Evolutionary conservation across 2,329 filamentous ascomycete genomes (phyloP), one percentile per base, ranked within the genome.

Genomic region (Decorospora gaudefroyi): DNA sequence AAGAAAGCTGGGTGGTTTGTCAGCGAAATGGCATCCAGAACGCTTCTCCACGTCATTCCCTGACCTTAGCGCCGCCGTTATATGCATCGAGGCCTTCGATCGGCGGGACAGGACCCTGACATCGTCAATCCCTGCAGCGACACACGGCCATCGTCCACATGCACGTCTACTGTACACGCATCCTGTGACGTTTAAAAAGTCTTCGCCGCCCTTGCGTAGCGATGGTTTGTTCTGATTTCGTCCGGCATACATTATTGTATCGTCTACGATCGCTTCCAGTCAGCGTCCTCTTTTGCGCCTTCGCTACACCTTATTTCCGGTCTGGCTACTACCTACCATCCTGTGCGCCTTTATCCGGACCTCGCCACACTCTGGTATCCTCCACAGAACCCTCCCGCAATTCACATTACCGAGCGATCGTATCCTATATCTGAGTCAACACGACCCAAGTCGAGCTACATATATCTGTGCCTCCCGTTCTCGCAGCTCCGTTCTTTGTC

Each of bases 61-160:
- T 60, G 51, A 13, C 49, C 23, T 58, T 59, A 55, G 50, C 42
- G 29, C 31, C 26, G 39, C 42, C 50, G 43, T 46, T 46, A 49
- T 57, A 58, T 55, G 53, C 55, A 27, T 62, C 57, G 55, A 58
- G 57, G 52, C 50, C 55, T 44, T 38, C 33, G 57, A 62, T 62
- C 59, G 49, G 52, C 57, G 32, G n/a, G 29, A 29, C 43, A 46
- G 52, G n/a, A 54, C 53, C 55, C 57, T 49, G 49, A 39, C n/a
- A 44, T 45, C 39, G 33, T 18, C 18, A 22, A 35, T 30, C 35
- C 46, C 44, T 30, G 39, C 49, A 34, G 42, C 50, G 38, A 41
- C 44, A 48, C 37, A 41, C 26, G 37, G 42, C 39, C 53, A 36
- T 36, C 42, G 49, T 50, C 57, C 57, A 47, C 57, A 54, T 59